Conservation (phyloP, 2,329 filamentous ascomycete genomes). For the Cladosporium velox region DNA sequence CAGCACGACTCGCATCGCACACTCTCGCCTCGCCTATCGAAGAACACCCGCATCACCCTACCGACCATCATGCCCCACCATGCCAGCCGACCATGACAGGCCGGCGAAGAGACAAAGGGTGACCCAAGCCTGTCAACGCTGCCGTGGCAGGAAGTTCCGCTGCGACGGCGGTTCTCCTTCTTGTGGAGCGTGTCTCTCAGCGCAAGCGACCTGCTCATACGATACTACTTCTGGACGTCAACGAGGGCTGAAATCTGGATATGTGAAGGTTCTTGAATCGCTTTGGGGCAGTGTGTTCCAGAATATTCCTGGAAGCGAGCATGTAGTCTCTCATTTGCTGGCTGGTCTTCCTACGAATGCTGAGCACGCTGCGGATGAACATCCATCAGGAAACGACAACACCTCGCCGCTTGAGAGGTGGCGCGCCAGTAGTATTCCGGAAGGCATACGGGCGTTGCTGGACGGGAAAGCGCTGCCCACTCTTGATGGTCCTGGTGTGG, state of each 20-base stretch:
- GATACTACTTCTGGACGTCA: background rate
- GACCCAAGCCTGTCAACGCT: constrained; percentile 1
- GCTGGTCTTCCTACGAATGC: background rate
- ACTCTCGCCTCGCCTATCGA: background rate
- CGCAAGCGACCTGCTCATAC: background rate
- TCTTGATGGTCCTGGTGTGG: background rate
- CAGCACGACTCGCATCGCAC: background rate
- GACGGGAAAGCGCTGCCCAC: background rate
- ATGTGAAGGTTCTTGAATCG: background rate
- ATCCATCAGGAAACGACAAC: background rate
- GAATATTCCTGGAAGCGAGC: background rate
- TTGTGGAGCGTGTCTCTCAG: background rate
- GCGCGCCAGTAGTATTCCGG: background rate
- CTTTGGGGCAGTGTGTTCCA: background rate
- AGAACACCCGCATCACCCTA: background rate
- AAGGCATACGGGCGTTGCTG: background rate
- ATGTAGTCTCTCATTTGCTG: background rate
- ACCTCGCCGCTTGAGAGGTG: background rate
- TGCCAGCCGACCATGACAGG: background rate
- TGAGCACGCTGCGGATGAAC: background rate
- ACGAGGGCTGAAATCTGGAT: background rate
- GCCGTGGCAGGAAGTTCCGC: background rate
- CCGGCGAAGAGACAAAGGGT: constrained; percentile 5
- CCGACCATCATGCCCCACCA: background rate
- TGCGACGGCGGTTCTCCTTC: background rate